Evolutionary conservation across 2,329 filamentous ascomycete species (phyloP), one percentile per base, ranked within the genome.

Genomic region (Shiraia sp.): DNA sequence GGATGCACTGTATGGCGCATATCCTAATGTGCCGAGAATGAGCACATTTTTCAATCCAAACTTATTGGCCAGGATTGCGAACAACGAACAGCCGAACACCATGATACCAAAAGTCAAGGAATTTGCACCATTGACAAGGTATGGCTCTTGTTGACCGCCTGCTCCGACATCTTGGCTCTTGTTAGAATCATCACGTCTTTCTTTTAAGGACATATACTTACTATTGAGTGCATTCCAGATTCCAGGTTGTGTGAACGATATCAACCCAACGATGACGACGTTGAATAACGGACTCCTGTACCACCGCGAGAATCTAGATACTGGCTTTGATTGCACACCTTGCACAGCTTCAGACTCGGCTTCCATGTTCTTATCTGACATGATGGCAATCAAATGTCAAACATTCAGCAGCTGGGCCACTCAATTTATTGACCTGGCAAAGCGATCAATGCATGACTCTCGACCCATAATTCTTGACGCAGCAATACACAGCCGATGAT

Each of bases 251-350:
- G 72, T 73, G 52, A 77, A 76, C 3, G 68, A 70, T 14, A 70
- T 71, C 32, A 71, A 46, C 14, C 74, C 74, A 4, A 75, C 70
- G 13, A 76, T 42, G 27, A 76, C 70, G 35, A 74, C 73, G 42
- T 76, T 74, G 58, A 73, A 76, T 1, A 76, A 55, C 3, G 74
- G 74, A 30, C 72, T 73, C 12, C 75, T 70, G 49, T 74, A 77
- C 50, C 55, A 59, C 26, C 49, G 32, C 15, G 55, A 57, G 36
- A 59, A 58, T 13, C 43, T 38, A 9, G 58, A 61, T 4, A 57
- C 35, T 4, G 38, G 38, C 17, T 59, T 59, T 8, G 24, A 14
- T 3, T 27, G 14, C 14, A 22, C 23, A 28, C 36, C 33, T 10
- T 38, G 29, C 12, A 38, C 24, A 4, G 37, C 29, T n/a, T 53